A percentile compares a stretch with the other conserved stretches of the same genome.
Evolutionary conservation across 768 basidiomycete species (phyloP).

Genomic region (Clitopilus hobsonii): DNA sequence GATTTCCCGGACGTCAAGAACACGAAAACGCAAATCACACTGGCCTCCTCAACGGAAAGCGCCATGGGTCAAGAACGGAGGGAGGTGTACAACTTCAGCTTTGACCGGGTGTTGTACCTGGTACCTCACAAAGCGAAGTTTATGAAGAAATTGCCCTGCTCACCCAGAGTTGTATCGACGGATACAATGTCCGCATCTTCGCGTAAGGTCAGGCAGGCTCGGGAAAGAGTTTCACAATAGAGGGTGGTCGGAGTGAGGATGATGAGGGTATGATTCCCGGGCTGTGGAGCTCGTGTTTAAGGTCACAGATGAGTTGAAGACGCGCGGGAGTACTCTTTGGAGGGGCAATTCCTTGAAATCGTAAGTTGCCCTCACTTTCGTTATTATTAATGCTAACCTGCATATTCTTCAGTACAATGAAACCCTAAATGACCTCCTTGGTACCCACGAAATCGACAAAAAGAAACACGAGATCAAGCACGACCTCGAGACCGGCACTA

Average conservation of each 20-base stretch:
- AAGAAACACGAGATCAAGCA: slow-evolving; percentile 97
- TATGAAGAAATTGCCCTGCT: slow-evolving; percentile 92
- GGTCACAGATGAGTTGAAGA: slow-evolving; percentile 67
- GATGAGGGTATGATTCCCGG: slow-evolving; percentile 88
- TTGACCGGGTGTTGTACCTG: slow-evolving; percentile 88
- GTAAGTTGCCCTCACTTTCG: slow-evolving; percentile 35
- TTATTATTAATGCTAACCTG: slow-evolving; percentile 7
- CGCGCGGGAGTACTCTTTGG: slow-evolving; percentile 83
- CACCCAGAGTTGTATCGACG: slow-evolving; percentile 89
- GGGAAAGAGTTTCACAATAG: slow-evolving; percentile 92
- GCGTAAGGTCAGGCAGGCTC: slow-evolving; percentile 95
- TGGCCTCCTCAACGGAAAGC: slow-evolving; percentile 66
- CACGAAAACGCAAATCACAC: slow-evolving; percentile 66
- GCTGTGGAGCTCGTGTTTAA: slow-evolving; percentile 89
- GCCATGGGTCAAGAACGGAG: slow-evolving; percentile 83
- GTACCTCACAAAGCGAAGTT: slow-evolving; percentile 74
- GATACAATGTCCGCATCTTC: slow-evolving; percentile 94
- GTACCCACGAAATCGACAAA: slow-evolving; percentile 77
- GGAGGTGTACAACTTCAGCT: slow-evolving; percentile 73
- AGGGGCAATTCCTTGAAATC: slow-evolving; percentile 95
- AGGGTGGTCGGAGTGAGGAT: slow-evolving; percentile 77
- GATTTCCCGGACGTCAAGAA: slow-evolving; percentile 72
- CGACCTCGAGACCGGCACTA: slow-evolving; percentile 68
- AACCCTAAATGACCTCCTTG: slow-evolving; percentile 90
- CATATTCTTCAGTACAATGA: slow-evolving; percentile 74